A percentile compares a stretch with the other conserved stretches of the same genome.
Evolutionary conservation across 169 alveolate species (phyloP).

Genomic region (Babesia bigemina): DNA sequence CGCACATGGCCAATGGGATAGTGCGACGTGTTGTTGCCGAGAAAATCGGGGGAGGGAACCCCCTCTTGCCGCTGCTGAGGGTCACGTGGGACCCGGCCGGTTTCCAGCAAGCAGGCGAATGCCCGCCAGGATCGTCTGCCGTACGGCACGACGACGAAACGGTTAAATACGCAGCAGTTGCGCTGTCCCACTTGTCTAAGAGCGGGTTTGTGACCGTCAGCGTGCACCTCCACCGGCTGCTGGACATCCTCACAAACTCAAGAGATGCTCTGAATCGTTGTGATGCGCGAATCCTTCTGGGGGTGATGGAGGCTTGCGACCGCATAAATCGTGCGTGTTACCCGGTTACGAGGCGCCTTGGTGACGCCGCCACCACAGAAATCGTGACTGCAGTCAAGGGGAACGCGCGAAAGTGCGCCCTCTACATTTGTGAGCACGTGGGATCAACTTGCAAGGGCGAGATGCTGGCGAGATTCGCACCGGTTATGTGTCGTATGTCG

Average conservation of each 20-base stretch:
- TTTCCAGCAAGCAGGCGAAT: neutral
- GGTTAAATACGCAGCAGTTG: conserved; percentile 11
- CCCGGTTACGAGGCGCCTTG: neutral
- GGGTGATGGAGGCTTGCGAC: conserved; percentile 10
- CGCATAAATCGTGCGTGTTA: neutral
- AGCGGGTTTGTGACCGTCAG: conserved; percentile 10
- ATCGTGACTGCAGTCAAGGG: conserved; percentile 18
- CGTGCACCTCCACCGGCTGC: conserved; percentile 14
- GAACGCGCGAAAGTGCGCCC: conserved; percentile 2
- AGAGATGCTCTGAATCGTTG: conserved; percentile 3
- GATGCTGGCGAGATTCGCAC: neutral
- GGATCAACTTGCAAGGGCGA: neutral
- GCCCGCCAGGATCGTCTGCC: neutral
- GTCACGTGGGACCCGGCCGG: neutral
- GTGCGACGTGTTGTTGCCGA: conserved; percentile 6
- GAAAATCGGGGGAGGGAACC: conserved; percentile 6
- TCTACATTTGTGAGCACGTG: neutral
- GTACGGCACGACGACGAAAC: neutral
- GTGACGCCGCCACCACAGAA: neutral
- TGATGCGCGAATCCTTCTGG: neutral
- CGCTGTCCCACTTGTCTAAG: conserved; percentile 10
- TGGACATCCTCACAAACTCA: conserved; percentile 20
- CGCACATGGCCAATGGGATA: conserved; percentile 21
- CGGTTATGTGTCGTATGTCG: conserved; percentile 1
- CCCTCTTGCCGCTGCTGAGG: conserved; percentile 12